Evolutionary conservation across 257 asterid species (phyloP), one percentile per base, ranked within the genome.

Genomic region (Rehmannia glutinosa): DNA sequence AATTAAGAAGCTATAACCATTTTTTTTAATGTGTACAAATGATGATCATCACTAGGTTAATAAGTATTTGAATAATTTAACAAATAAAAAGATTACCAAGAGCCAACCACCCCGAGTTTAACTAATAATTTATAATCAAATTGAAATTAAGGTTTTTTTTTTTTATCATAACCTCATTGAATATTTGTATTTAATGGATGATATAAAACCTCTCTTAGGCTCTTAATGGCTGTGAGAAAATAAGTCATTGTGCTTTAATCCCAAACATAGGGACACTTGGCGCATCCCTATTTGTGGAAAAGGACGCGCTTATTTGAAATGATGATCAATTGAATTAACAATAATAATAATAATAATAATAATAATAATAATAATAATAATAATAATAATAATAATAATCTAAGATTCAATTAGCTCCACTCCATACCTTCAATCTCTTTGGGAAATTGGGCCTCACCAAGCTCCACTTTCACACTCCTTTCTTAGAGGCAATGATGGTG

Each of bases 381-480:
- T 41, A 8, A 41, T n/a, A 41, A 8, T 6, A 11, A 1, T 25
- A 23, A 63, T 25, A 50, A 21, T 58, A 63, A 41, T 30, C 36
- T 12, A 43, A 60, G 42, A 42, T n/a, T 6, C 10, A 5, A 41
- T 25, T 25, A 77, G 68, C n/a, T n/a, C n/a, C n/a, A n/a, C n/a
- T 6, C 58, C 66, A 62, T 46, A 21, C 60, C 20, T 41, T 74
- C 77, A 81, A 87, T 85, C 87, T 81, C 89, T 80, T 82, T 80
- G 57, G 93, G 90, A 78, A 87, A 72, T 86, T 90, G 92, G 94
- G 86, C 86, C 88, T 80, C 89, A 64, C 82, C 63, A 66, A 75
- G 80, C 81, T 65, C 86, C 77, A 76, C 88, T 74, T 46, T 67
- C 67, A 43, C 55, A 32, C 66, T 76, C 68, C 73, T 76, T 77